Percentiles rank a stretch among this genome's conserved stretches.
Evolutionary conservation across 2,329 filamentous ascomycete genomes (phyloP).

Genomic region (Pseudogymnoascus sp.): DNA sequence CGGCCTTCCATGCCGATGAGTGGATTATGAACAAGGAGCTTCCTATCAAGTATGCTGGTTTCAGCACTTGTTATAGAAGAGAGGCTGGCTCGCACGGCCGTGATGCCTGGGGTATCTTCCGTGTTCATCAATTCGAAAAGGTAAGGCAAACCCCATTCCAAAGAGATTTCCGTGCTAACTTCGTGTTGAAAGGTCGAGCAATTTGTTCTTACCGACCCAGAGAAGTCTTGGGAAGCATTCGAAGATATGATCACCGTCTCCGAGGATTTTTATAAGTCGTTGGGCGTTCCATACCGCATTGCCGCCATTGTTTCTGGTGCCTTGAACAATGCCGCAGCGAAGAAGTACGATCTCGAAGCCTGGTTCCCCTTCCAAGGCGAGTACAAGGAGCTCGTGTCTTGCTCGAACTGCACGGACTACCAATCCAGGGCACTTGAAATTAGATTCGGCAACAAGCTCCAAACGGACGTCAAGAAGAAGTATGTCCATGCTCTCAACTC

Average conservation of each 20-base stretch:
- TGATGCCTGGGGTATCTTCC: slow-evolving; percentile 96
- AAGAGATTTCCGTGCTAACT: slow-evolving; percentile 15
- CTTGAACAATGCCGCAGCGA: slow-evolving; percentile 78
- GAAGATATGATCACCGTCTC: slow-evolving; percentile 86
- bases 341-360: slow-evolving; percentile 94
- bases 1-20: slow-evolving; percentile 84
- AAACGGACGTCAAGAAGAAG: slow-evolving; percentile 77
- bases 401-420: slow-evolving; percentile 97
- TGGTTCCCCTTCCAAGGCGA: slow-evolving; percentile 96
- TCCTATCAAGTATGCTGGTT: slow-evolving; percentile 87
- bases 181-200: slow-evolving; percentile 54
- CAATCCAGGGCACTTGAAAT: slow-evolving; percentile 92
- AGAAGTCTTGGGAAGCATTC: slow-evolving; percentile 88
- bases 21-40: slow-evolving; percentile 82
- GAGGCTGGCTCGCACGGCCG: slow-evolving; percentile 88
- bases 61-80: slow-evolving; percentile 91
- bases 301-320: slow-evolving; percentile 95
- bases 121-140: slow-evolving; percentile 97
- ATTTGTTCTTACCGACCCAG: slow-evolving; percentile 73
- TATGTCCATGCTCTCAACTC: slow-evolving; percentile 93
- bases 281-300: slow-evolving; percentile 83
- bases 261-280: slow-evolving; percentile 90
- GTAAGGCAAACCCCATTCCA: slow-evolving; percentile 30
- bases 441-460: slow-evolving; percentile 78
- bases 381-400: slow-evolving; percentile 97